phyloP scores from a whole-genome alignment of 345 rosid genomes.

The Salix purpurea region DNA sequence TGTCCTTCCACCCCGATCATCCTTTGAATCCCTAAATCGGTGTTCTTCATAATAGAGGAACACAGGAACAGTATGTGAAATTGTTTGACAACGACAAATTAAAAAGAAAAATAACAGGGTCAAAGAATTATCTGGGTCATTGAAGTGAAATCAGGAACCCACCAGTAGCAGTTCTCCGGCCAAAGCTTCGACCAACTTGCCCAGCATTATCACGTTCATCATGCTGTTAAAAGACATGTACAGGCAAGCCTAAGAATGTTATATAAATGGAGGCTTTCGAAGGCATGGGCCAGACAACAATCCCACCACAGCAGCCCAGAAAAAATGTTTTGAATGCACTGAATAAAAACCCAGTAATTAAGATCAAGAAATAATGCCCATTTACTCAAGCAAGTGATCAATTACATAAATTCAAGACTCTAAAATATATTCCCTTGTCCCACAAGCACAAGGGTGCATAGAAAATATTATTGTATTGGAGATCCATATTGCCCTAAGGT shows the following conservation, averaged over 20 bases:
- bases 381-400: constrained; percentile 11
- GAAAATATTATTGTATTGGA: not conserved
- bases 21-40: constrained; percentile 57
- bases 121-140: not conserved
- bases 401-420: not conserved
- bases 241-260: constrained; percentile 80
- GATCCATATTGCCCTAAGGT: not conserved
- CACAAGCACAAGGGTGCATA: not conserved
- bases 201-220: constrained; percentile 65
- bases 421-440: constrained; percentile 1
- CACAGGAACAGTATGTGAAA: constrained; percentile 6
- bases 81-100: not conserved
- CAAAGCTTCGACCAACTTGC: constrained; percentile 61
- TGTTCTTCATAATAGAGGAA: constrained; percentile 42
- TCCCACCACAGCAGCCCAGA: constrained; percentile 50
- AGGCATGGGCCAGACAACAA: constrained; percentile 47
- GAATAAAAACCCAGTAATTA: constrained; percentile 38
- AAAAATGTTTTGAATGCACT: constrained; percentile 40
- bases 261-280: constrained; percentile 49
- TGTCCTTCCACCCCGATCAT: constrained; percentile 34
- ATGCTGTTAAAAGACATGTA: constrained; percentile 83
- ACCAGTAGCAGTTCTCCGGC: constrained; percentile 54
- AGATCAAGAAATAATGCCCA: constrained; percentile 17
- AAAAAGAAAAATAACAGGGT: not conserved
- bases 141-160: constrained; percentile 15